A percentile compares a stretch with the other conserved stretches of the same genome.
phyloP scores from a whole-genome alignment of 345 rosid species.

The Salix koriyanagi region DNA sequence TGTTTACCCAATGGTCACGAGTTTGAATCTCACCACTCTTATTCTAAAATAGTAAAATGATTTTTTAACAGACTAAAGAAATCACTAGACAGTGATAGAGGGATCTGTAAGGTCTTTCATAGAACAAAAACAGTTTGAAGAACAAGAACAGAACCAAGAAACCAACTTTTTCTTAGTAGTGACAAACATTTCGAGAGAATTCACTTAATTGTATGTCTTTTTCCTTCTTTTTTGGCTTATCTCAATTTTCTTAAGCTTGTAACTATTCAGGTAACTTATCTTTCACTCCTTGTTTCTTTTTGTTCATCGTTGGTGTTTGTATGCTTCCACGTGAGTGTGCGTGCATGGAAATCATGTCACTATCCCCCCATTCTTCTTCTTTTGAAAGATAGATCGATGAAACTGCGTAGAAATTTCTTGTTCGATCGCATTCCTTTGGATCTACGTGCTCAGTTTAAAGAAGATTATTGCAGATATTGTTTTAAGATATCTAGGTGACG shows the following conservation, averaged over 20 bases:
- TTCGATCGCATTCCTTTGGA: background rate
- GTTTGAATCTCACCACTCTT: too few relatives aligned
- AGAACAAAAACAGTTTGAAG: background rate
- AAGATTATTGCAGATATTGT: background rate
- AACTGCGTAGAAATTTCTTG: conserved; percentile 34
- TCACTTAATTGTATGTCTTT: conserved; percentile 18
- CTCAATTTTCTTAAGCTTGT: conserved; percentile 3
- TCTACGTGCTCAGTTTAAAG: background rate
- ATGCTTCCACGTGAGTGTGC: background rate
- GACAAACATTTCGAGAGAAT: conserved; percentile 26
- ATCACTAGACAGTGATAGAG: background rate
- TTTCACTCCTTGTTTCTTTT: background rate
- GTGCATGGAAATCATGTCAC: conserved; percentile 6
- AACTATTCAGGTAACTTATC: background rate
- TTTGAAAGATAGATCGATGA: background rate
- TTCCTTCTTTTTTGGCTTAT: conserved; percentile 30
- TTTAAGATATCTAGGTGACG: background rate
- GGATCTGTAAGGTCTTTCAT: background rate
- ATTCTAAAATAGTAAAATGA: too few relatives aligned
- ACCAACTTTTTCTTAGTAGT: conserved; percentile 15
- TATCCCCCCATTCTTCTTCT: background rate
- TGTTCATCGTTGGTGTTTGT: background rate
- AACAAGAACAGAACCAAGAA: conserved; percentile 5
- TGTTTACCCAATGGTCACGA: too few relatives aligned
- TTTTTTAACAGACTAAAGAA: background rate